Evolutionary conservation across 306 rosid species (phyloP).

Genomic region (Vicia faba): DNA sequence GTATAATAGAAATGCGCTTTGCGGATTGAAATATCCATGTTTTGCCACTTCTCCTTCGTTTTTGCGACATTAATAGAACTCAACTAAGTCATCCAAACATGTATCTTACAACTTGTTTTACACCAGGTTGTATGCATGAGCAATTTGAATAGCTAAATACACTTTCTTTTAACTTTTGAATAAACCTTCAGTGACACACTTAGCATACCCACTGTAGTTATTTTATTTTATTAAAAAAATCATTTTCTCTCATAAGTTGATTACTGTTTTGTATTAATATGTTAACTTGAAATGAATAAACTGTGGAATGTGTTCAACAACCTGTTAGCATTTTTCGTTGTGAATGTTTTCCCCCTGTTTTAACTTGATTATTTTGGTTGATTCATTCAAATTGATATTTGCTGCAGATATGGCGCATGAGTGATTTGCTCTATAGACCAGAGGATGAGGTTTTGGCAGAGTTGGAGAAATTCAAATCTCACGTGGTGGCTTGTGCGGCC

Average conservation of each 20-base stretch:
- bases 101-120: background rate
- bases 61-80: background rate
- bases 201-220: too few relatives aligned
- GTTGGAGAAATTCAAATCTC: conserved; percentile 94
- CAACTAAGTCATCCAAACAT: background rate
- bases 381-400: conserved; percentile 27
- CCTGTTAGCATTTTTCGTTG: background rate
- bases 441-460: conserved; percentile 95
- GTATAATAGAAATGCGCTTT: too few relatives aligned
- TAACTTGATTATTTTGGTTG: conserved; percentile 10
- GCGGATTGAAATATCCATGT: background rate
- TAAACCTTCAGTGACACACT: too few relatives aligned
- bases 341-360: background rate
- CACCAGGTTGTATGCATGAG: background rate
- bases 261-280: background rate
- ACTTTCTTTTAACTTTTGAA: too few relatives aligned
- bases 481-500: conserved; percentile 78
- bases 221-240: too few relatives aligned
- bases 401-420: conserved; percentile 99
- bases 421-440: conserved; percentile 91
- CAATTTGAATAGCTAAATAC: background rate
- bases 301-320: background rate
- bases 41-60: background rate
- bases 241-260: background rate
- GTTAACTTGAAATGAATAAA: too few relatives aligned